These are phyloP conservation scores for Aspergillus coremiiformis DNA, from an alignment of 495 filamentous ascomycete genomes.

Conservation along the genomic window DNA sequence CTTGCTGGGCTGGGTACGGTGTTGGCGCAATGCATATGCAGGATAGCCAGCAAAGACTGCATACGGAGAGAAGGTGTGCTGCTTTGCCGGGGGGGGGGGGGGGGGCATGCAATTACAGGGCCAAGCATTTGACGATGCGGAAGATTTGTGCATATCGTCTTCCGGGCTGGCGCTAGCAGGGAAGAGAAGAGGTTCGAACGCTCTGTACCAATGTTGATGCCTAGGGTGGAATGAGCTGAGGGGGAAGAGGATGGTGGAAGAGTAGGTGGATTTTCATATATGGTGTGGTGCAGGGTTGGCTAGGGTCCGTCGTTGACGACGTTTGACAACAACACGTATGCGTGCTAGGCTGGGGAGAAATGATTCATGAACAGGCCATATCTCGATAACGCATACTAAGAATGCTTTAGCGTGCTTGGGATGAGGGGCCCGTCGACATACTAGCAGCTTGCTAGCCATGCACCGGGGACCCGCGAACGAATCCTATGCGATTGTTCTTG, in stretches of 20 bases:
- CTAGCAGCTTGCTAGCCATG: not conserved
- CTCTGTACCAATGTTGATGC: not conserved
- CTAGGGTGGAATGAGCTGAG: not conserved
- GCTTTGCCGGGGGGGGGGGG: not conserved
- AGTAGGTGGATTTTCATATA: not conserved
- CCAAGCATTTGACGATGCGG: not conserved
- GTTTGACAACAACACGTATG: slow-evolving; percentile 10
- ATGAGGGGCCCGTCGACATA: slow-evolving; percentile 1
- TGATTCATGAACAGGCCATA: slow-evolving; percentile 1
- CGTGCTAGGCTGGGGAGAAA: slow-evolving; percentile 1
- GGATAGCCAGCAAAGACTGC: not conserved
- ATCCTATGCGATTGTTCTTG: not conserved
- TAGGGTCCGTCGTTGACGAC: slow-evolving; percentile 3
- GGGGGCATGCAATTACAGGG: not conserved
- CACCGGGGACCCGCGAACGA: not conserved
- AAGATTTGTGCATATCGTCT: not conserved
- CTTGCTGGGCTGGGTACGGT: not conserved
- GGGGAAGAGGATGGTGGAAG: not conserved
- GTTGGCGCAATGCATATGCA: not conserved
- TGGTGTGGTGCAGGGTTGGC: not conserved
- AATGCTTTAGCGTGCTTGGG: not conserved
- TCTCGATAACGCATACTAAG: slow-evolving; percentile 2
- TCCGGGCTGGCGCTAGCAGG: not conserved
- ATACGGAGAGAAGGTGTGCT: not conserved
- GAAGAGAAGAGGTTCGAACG: not conserved